A percentile compares a stretch with the other conserved stretches of the same genome.
These are phyloP conservation scores for Clarireedia hainanense DNA, from an alignment of 2,329 filamentous ascomycete species.

Conservation along the genomic window DNA sequence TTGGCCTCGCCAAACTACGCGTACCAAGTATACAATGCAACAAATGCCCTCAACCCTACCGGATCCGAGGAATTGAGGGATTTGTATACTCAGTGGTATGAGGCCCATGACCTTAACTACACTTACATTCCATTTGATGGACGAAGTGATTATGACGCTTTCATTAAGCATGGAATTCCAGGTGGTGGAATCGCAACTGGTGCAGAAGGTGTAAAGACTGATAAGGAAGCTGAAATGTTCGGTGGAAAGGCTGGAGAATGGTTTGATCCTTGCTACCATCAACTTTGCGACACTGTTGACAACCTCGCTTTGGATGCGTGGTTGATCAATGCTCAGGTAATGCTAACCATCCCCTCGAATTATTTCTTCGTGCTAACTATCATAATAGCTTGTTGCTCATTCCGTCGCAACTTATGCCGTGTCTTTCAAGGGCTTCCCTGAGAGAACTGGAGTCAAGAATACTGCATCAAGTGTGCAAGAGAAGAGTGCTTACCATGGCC, in stretches of 20 bases:
- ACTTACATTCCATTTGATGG: conserved; percentile 70
- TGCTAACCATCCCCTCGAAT: too few relatives aligned
- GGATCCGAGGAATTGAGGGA: conserved; percentile 64
- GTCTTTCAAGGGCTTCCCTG: conserved; percentile 58
- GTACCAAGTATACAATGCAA: conserved; percentile 64
- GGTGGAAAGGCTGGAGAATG: conserved; percentile 59
- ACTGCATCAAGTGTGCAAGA: conserved; percentile 25
- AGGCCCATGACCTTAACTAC: conserved; percentile 52
- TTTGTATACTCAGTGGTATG: conserved; percentile 62
- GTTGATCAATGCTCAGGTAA: conserved; percentile 52
- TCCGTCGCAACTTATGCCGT: conserved; percentile 62
- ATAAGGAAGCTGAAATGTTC: conserved; percentile 56
- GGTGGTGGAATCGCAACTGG: conserved; percentile 71
- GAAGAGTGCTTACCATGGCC: conserved; percentile 40
- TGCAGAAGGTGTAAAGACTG: conserved; percentile 68
- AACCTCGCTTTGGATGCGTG: conserved; percentile 54
- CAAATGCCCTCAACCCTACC: conserved; percentile 59
- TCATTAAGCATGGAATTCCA: conserved; percentile 65
- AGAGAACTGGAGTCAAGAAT: conserved; percentile 35
- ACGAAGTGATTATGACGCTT: conserved; percentile 71
- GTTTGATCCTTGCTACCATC: conserved; percentile 54
- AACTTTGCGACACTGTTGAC: conserved; percentile 50
- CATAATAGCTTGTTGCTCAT: conserved; percentile 54
- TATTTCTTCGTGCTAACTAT: conserved; percentile 1
- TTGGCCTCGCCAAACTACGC: conserved; percentile 58